Conservation (phyloP, 2,329 filamentous ascomycete genomes). For the Metarhizium brunneum region DNA sequence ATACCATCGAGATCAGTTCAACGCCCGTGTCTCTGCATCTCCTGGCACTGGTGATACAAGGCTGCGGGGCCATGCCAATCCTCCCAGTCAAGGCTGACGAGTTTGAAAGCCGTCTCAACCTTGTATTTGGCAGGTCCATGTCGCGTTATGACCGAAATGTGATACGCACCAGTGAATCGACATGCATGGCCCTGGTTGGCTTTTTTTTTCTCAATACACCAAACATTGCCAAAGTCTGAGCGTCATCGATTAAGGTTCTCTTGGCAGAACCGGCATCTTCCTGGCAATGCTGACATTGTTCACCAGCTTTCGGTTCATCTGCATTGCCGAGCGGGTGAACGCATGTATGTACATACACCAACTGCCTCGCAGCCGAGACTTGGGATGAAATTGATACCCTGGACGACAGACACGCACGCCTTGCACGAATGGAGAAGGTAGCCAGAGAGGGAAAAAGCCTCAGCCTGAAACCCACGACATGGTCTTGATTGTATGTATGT, state of each 20-base stretch:
- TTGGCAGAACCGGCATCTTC: not conserved
- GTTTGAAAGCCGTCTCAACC: no score
- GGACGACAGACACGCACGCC: no score
- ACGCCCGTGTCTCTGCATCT: not conserved
- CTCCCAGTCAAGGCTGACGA: not conserved
- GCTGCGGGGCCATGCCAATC: not conserved
- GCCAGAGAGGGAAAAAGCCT: not conserved
- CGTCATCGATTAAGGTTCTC: not conserved
- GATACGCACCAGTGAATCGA: no score
- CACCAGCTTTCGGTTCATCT: no score
- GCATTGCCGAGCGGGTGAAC: not conserved
- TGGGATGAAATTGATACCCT: no score
- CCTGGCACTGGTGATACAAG: not conserved
- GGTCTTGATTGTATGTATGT: no score
- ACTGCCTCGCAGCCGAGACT: no score
- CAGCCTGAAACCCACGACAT: not conserved
- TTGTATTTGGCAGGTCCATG: no score
- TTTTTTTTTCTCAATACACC: no score
- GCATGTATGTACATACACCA: not conserved
- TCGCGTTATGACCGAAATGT: no score
- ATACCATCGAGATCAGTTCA: not conserved
- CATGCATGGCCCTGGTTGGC: no score
- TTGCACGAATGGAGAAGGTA: not conserved
- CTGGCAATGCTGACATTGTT: not conserved
- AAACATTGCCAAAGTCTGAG: not conserved